Conservation (phyloP, 2,329 filamentous ascomycete species). For the Leptographium galeiforme region DNA sequence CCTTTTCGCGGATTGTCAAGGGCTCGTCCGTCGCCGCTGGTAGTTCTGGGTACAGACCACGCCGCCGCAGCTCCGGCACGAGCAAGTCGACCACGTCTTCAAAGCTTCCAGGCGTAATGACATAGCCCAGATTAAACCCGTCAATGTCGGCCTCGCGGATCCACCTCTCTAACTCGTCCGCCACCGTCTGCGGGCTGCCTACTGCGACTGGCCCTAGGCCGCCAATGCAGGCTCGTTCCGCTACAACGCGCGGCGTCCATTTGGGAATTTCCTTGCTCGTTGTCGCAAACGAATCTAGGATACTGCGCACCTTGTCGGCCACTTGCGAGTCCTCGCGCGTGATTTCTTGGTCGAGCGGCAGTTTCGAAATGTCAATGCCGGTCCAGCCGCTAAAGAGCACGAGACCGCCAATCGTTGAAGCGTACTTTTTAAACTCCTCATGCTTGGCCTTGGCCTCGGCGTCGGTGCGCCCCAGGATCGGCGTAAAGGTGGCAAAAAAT, state of each 20-base stretch:
- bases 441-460: slow-evolving; percentile 13
- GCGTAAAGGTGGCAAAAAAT: slow-evolving; percentile 11
- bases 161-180: slow-evolving; percentile 55
- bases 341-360: slow-evolving; percentile 13
- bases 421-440: slow-evolving; percentile 8
- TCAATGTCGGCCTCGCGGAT: slow-evolving; percentile 56
- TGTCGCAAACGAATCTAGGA: slow-evolving; percentile 6
- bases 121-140: slow-evolving; percentile 52
- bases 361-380: slow-evolving; percentile 14
- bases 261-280: slow-evolving; percentile 24
- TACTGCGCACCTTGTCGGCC: background rate
- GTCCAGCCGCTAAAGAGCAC: slow-evolving; percentile 13
- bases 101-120: slow-evolving; percentile 39
- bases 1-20: slow-evolving; percentile 44
- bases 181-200: slow-evolving; percentile 52
- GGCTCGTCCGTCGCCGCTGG: slow-evolving; percentile 10
- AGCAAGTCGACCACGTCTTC: slow-evolving; percentile 53
- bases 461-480: slow-evolving; percentile 10
- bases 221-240: slow-evolving; percentile 7
- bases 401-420: slow-evolving; percentile 11
- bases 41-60: slow-evolving; percentile 28
- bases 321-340: background rate
- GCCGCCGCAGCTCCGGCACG: slow-evolving; percentile 44
- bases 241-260: slow-evolving; percentile 9
- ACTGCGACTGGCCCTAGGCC: slow-evolving; percentile 26